Evolutionary conservation across 768 basidiomycete genomes (phyloP), one percentile per base, ranked within the genome.

Genomic region (Pleurotus ostreatus): DNA sequence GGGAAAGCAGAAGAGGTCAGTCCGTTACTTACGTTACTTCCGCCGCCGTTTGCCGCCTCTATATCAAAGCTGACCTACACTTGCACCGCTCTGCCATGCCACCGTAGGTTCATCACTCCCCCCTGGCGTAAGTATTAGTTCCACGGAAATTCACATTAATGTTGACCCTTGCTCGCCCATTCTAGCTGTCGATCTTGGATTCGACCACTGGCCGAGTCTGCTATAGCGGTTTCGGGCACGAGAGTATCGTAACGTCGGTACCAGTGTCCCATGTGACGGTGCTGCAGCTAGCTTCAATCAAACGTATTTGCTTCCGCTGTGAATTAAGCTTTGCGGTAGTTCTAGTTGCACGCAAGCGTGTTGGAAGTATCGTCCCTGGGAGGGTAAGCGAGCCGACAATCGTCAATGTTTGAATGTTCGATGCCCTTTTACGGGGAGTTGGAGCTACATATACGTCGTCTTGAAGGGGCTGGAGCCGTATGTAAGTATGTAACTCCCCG

Each of bases 1-100:
- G 20, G 85, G 86, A 46, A 88, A 88, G 66, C 86, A 88, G 75
- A 82, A 78, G 65, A 78, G 85, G 74, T 77, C 59, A 37, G 71
- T 64, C 5, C 47, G 4, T 18, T 18, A 20, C 16, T 11, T 46
- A 40, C 37, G 55, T 56, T 25, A n/a, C 16, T 30, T 49, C 44
- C 39, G 18, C 44, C 49, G 20, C 23, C 40, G 38, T 22, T 60
- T 11, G 8, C 13, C 26, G 16, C 57, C 20, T 45, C 23, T 44
- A 39, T 52, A 16, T 22, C 41, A 16, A 34, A 20, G 44, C 13
- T 52, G 57, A 56, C 13, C 38, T 2, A 46, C 45, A 13, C 23
- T 55, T 40, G 45, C 30, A 58, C 40, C 20, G 22, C 41, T 47
- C 30, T 55, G 58, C 44, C 46, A 26, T 39, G 20, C 26, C n/a